These are phyloP conservation scores for Xylariaceae sp. DNA, from an alignment of 2,329 filamentous ascomycete genomes.

Conservation along the genomic window DNA sequence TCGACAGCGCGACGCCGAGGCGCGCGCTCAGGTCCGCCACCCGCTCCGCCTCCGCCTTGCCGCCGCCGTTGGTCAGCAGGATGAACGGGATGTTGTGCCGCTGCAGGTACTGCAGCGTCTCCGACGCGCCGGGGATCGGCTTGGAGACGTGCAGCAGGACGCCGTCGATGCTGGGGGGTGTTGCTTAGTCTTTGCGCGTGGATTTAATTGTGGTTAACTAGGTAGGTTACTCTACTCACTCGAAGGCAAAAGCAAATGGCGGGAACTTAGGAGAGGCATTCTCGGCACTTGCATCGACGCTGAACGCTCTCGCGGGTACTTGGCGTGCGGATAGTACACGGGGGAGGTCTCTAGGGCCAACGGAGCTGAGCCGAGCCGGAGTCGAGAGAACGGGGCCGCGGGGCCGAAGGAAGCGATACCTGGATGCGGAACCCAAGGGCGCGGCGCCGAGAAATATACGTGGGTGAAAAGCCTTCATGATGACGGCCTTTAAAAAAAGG, in stretches of 20 bases:
- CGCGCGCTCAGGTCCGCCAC: slow-evolving; percentile 69
- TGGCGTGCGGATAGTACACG: not conserved
- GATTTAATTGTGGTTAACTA: no score
- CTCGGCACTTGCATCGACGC: slow-evolving; percentile 7
- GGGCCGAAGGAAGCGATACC: slow-evolving; percentile 5
- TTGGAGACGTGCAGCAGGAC: slow-evolving; percentile 85
- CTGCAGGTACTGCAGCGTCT: slow-evolving; percentile 74
- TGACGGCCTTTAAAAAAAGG: no score
- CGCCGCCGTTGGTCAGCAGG: slow-evolving; percentile 93
- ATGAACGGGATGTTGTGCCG: slow-evolving; percentile 83
- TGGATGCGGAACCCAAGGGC: slow-evolving; percentile 5
- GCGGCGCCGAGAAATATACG: slow-evolving; percentile 6
- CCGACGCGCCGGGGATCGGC: slow-evolving; percentile 75
- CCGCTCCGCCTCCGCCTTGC: slow-evolving; percentile 75
- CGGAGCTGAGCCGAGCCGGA: slow-evolving; percentile 1
- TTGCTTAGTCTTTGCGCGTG: slow-evolving; percentile 14
- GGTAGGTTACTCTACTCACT: slow-evolving; percentile 36
- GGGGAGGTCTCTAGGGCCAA: not conserved
- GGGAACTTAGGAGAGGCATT: slow-evolving; percentile 17
- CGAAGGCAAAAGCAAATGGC: slow-evolving; percentile 39
- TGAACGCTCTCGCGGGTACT: not conserved
- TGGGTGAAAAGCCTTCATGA: slow-evolving; percentile 19
- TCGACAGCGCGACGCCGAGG: slow-evolving; percentile 65
- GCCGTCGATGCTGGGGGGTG: slow-evolving; percentile 71
- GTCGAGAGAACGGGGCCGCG: not conserved